Evolutionary conservation across 345 rosid genomes (phyloP).

Genomic region (Eucalyptus victrix): DNA sequence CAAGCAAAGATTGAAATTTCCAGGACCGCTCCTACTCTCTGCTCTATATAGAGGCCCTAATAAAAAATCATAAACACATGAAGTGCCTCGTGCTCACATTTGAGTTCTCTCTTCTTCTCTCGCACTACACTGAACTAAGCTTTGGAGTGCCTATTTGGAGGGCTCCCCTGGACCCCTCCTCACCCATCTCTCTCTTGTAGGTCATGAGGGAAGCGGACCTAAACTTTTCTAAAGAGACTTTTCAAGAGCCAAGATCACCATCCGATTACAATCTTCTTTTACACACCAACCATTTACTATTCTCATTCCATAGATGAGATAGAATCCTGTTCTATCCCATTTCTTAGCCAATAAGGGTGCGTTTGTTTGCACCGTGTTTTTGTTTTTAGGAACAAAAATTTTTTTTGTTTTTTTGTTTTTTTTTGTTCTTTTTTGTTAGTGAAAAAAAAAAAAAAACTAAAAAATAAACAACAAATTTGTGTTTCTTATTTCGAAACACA

Average conservation of each 20-base stretch:
- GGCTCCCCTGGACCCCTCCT: background rate
- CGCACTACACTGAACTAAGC: accelerated
- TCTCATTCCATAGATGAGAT: background rate
- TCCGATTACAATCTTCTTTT: background rate
- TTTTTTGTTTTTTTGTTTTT: no score
- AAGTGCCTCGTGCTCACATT: background rate
- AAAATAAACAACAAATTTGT: no score
- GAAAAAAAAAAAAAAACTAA: no score
- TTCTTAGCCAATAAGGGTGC: no score
- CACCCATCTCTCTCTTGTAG: background rate
- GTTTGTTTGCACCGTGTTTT: no score
- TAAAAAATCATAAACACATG: background rate
- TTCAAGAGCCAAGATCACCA: background rate
- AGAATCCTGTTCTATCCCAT: background rate
- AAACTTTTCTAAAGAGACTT: background rate
- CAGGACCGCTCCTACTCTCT: background rate
- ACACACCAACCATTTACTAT: background rate
- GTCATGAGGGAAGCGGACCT: background rate
- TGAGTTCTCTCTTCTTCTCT: background rate
- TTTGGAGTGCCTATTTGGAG: background rate
- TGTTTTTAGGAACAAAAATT: no score
- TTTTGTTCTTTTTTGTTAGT: no score
- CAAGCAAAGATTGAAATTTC: background rate
- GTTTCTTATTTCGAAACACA: no score
- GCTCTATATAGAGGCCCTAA: background rate